A percentile compares a stretch with the other conserved stretches of the same genome.
Conservation (phyloP, 148 eudicot species). For the Fagopyrum homotropicum region DNA sequence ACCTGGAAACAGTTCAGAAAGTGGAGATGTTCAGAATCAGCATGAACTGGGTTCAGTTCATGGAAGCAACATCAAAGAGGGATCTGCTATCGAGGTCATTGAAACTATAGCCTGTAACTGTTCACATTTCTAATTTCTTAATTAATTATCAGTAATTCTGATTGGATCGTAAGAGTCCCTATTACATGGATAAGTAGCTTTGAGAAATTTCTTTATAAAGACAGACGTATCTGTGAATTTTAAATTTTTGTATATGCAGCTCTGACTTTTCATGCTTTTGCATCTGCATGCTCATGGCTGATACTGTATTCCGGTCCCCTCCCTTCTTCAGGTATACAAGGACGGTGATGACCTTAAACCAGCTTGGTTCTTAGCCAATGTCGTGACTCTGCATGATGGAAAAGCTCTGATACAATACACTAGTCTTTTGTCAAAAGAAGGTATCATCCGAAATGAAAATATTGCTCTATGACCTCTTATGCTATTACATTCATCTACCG, state of each 20-base stretch:
- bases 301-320: not conserved
- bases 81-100: conserved; percentile 71
- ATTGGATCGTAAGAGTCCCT: not conserved
- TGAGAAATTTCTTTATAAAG: not conserved
- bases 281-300: not conserved
- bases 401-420: conserved; percentile 60
- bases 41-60: conserved; percentile 15
- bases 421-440: conserved; percentile 26
- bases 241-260: not conserved
- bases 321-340: conserved; percentile 53
- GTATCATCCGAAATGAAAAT: not conserved
- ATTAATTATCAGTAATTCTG: not conserved
- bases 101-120: not conserved
- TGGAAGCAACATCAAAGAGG: conserved; percentile 47
- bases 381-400: conserved; percentile 49
- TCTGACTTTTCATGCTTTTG: not conserved
- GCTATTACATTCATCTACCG: not conserved
- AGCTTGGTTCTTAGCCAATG: conserved; percentile 77
- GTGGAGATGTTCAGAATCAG: conserved; percentile 24
- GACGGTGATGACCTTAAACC: conserved; percentile 35
- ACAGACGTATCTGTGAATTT: not conserved
- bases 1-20: conserved; percentile 17
- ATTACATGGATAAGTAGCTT: not conserved
- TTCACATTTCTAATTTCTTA: not conserved
- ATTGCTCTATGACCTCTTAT: not conserved